Evolutionary conservation across 2,329 filamentous ascomycete species (phyloP), one percentile per base, ranked within the genome.

Genomic region (Pezicula radicicola): DNA sequence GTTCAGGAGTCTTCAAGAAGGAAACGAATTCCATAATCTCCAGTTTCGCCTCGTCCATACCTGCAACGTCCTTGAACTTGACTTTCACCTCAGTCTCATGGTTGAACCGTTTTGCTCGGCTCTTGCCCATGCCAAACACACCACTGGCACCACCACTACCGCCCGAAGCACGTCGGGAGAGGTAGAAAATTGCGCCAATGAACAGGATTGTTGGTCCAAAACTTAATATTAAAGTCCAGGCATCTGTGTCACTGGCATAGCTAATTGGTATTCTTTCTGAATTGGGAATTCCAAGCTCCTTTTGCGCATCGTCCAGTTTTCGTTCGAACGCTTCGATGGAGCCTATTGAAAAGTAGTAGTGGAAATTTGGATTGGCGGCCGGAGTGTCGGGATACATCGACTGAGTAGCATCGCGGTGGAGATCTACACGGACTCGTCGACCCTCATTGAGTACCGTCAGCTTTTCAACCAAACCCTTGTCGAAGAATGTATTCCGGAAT

Each of bases 21-120:
- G 88, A 92, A 61, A 99, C 94, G 64, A 99, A 99, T 72, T 99
- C 94, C 91, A 97, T 97, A 62, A 99, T 99, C 72, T 99, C 94
- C 51, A 85, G 78, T 79, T 99, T 99, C 52, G 94, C 94, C 73
- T 99, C 94, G 68, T 99, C 94, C 85, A 97, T 93, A 60, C 94
- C 94, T 40, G 94, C 94, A 41, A 99, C 94, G 68, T 99, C 94
- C 44, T 89, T 78, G 69, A 99, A 99, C 72, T 97, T 97, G 70
- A 95, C 92, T 74, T 96, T 96, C 75, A 99, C 83, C 52, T 94
- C 90, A 10, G 89, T 90, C 76, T 99, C 94, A 62, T 97, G 92
- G 70, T 97, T 99, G 78, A 97, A 99, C 65, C 89, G 88, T 78
- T 96, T 97, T 25, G 94, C 94, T 64, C 90, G 86, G 72, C 91